phyloP scores from a whole-genome alignment of 352 stramenopile species.

The Phytophthora tubulina region DNA sequence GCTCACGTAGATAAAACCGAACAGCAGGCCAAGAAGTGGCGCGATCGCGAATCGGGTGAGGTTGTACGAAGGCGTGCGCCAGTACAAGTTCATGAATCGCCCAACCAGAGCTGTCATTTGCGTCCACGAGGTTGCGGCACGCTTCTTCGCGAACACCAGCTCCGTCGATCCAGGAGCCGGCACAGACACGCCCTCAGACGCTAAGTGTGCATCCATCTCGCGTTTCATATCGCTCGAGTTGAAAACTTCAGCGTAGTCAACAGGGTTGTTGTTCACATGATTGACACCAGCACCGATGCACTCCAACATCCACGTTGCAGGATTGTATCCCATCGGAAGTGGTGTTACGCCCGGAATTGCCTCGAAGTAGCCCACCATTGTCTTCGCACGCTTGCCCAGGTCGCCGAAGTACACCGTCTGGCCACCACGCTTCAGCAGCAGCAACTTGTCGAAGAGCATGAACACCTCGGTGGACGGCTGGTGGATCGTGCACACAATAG shows the following conservation, averaged over 20 bases:
- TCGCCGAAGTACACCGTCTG: slow-evolving; percentile 86
- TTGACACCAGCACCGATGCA: slow-evolving; percentile 72
- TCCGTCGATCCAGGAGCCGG: slow-evolving; percentile 20
- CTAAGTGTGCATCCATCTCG: slow-evolving; percentile 34
- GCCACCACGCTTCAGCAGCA: slow-evolving; percentile 89
- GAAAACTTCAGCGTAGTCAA: slow-evolving; percentile 41
- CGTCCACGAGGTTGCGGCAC: slow-evolving; percentile 35
- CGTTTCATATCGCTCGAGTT: slow-evolving; percentile 37
- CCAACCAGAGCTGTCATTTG: slow-evolving; percentile 48
- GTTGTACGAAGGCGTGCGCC: slow-evolving; percentile 83
- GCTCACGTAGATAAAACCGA: slow-evolving; percentile 58
- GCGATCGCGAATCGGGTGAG: slow-evolving; percentile 65
- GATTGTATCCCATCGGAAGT: slow-evolving; percentile 77
- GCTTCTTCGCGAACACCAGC: slow-evolving; percentile 48
- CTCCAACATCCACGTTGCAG: slow-evolving; percentile 92
- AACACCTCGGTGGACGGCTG: slow-evolving; percentile 90
- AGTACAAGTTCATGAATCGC: slow-evolving; percentile 60
- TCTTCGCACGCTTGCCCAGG: slow-evolving; percentile 59
- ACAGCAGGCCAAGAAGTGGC: slow-evolving; percentile 43
- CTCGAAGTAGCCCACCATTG: slow-evolving; percentile 71
- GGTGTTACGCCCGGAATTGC: slow-evolving; percentile 63
- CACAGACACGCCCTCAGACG: slow-evolving; percentile 37
- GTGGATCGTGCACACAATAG: slow-evolving; percentile 92
- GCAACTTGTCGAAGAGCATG: slow-evolving; percentile 81
- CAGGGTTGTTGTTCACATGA: slow-evolving; percentile 20